Conservation (phyloP, 257 asterid species). For the Lavandula angustifolia region DNA sequence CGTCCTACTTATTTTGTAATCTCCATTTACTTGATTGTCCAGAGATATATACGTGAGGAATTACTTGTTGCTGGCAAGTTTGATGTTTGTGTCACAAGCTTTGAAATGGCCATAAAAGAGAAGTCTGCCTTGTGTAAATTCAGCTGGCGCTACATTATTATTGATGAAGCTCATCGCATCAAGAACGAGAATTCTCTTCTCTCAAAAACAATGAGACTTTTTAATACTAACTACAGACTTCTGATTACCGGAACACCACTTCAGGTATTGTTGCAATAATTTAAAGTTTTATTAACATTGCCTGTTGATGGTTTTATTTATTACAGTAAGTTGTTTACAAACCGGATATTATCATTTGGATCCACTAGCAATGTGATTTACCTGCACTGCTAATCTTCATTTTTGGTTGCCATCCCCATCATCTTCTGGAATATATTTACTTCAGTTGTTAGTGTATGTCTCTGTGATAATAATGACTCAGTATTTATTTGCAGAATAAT, state of each 20-base stretch:
- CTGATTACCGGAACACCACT: constrained; percentile 98
- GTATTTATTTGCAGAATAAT: constrained; percentile 70
- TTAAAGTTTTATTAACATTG: constrained; percentile 2
- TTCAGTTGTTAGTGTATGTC: constrained; percentile 4
- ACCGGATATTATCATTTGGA: background rate
- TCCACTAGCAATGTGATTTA: constrained; percentile 13
- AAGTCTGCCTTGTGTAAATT: constrained; percentile 80
- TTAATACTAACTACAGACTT: constrained; percentile 85
- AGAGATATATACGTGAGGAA: constrained; percentile 90
- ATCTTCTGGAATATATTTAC: constrained; percentile 7
- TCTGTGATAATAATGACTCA: constrained; percentile 20
- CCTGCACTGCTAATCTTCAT: background rate
- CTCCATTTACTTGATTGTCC: constrained; percentile 33
- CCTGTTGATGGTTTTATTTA: constrained; percentile 1
- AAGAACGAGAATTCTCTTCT: constrained; percentile 97
- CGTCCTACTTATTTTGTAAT: constrained; percentile 19
- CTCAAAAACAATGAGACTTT: constrained; percentile 93
- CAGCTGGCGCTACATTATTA: constrained; percentile 96
- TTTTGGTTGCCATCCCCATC: constrained; percentile 9
- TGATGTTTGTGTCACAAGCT: constrained; percentile 97
- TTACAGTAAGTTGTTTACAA: background rate
- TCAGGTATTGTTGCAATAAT: constrained; percentile 55
- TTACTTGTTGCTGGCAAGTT: constrained; percentile 95
- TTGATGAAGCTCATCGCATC: constrained; percentile 98
- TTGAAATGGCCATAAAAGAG: constrained; percentile 98